phyloP scores from a whole-genome alignment of 2,329 filamentous ascomycete genomes.

The Corinectria fuckeliana region DNA sequence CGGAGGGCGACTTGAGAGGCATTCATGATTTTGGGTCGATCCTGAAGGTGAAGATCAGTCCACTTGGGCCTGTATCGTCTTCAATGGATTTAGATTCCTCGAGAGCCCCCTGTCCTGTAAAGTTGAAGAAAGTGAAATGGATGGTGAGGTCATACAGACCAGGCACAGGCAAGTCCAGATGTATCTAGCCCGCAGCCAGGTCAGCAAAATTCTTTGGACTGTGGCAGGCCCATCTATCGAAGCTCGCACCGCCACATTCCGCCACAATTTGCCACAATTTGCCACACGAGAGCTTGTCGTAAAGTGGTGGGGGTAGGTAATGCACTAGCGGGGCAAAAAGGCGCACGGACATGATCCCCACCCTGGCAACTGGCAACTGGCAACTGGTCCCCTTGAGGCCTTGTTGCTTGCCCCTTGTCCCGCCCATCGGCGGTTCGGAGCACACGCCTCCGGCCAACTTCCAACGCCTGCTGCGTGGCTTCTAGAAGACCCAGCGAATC shows the following conservation, averaged over 20 bases:
- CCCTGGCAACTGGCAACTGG: too few relatives aligned
- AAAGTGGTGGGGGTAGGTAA: slow-evolving; percentile 25
- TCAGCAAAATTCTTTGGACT: slow-evolving; percentile 39
- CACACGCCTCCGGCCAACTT: slow-evolving; percentile 37
- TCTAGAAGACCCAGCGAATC: slow-evolving; percentile 32
- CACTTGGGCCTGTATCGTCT: not conserved
- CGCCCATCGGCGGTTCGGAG: slow-evolving; percentile 41
- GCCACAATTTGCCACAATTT: not conserved
- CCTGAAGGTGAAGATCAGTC: not conserved
- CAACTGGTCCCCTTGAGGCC: too few relatives aligned
- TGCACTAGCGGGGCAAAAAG: slow-evolving; percentile 12
- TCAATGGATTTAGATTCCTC: not conserved
- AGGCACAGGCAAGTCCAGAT: not conserved
- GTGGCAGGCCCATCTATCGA: slow-evolving; percentile 19
- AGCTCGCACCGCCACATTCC: slow-evolving; percentile 12
- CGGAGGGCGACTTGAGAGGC: slow-evolving; percentile 39
- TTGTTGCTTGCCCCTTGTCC: slow-evolving; percentile 15
- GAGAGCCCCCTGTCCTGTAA: not conserved
- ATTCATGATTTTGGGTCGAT: slow-evolving; percentile 38
- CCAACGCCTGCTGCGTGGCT: slow-evolving; percentile 40
- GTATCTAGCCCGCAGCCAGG: slow-evolving; percentile 13
- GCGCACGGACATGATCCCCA: slow-evolving; percentile 23
- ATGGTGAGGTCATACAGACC: slow-evolving; percentile 38
- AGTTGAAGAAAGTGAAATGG: slow-evolving; percentile 21
- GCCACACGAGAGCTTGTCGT: too few relatives aligned